A percentile compares a stretch with the other conserved stretches of the same genome.
Conservation (phyloP, 306 rosid genomes). For the Dicorynia guianensis region DNA sequence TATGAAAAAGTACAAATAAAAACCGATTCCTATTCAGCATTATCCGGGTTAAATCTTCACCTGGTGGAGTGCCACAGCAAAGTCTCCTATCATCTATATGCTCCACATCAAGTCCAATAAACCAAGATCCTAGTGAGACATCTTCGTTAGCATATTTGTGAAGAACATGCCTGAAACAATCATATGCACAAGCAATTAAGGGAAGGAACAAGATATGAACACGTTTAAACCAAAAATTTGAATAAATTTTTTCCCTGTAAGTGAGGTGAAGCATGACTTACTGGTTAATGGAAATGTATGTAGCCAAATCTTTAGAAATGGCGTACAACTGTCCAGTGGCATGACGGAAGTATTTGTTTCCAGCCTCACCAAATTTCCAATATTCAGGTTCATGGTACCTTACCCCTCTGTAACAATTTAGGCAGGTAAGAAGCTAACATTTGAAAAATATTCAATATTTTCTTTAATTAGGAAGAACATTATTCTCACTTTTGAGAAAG, state of each 20-base stretch:
- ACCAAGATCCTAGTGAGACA: conserved; percentile 97
- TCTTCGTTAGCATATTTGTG: conserved; percentile 99
- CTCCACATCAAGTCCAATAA: conserved; percentile 90
- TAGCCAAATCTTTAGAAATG: conserved; percentile 89
- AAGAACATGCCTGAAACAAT: conserved; percentile 78
- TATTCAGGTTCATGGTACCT: conserved; percentile 97
- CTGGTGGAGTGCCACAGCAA: conserved; percentile 98
- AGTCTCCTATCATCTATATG: conserved; percentile 94
- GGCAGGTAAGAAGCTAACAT: conserved; percentile 47
- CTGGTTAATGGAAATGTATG: conserved; percentile 87
- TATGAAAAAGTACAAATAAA: too few species aligned
- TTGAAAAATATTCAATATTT: not conserved
- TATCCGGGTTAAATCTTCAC: conserved; percentile 45
- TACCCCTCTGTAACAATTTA: conserved; percentile 78
- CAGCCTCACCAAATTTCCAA: conserved; percentile 96
- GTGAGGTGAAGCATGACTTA: conserved; percentile 52
- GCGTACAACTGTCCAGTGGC: conserved; percentile 99
- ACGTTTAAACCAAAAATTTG: conserved; percentile 18
- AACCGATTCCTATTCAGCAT: too few species aligned
- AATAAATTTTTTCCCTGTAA: not conserved
- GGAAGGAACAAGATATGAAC: not conserved
- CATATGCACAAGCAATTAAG: conserved; percentile 16
- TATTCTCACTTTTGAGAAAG: conserved; percentile 77
- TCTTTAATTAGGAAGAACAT: conserved; percentile 26
- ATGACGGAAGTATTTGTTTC: conserved; percentile 97